These are phyloP conservation scores for Boletus eberwhitei DNA, from an alignment of 768 basidiomycete species.

Conservation along the genomic window DNA sequence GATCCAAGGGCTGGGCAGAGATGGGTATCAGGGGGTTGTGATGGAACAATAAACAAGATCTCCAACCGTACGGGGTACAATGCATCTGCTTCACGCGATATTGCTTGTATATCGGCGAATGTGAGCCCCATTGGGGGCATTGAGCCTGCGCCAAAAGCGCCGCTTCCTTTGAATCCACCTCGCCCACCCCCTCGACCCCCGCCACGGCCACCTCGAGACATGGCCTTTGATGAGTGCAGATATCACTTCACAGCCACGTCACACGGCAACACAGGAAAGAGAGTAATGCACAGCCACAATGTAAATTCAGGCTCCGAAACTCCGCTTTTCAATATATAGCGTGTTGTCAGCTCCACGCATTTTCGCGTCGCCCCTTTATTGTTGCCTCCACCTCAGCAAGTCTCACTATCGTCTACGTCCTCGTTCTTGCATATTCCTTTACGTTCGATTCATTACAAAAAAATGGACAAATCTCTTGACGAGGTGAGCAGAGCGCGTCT, in stretches of 20 bases:
- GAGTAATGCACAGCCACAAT: neutral
- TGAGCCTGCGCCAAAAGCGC: conserved; percentile 33
- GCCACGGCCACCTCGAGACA: conserved; percentile 53
- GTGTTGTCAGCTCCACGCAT: neutral
- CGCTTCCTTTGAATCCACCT: conserved; percentile 55
- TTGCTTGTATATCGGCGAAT: conserved; percentile 72
- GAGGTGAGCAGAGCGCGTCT: conserved; percentile 49
- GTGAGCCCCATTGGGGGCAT: conserved; percentile 77
- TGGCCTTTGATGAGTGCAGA: conserved; percentile 18
- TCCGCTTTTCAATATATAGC: conserved; percentile 26
- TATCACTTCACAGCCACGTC: conserved; percentile 11
- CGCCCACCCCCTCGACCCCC: conserved; percentile 54
- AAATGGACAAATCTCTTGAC: conserved; percentile 83
- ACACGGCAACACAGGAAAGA: neutral
- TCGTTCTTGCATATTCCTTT: neutral
- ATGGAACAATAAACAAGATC: conserved; percentile 16
- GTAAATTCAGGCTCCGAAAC: conserved; percentile 23
- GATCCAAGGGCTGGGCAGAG: conserved; percentile 52
- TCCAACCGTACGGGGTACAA: conserved; percentile 72
- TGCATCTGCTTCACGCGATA: conserved; percentile 72
- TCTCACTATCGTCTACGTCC: neutral
- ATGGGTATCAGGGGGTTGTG: conserved; percentile 18
- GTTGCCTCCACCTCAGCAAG: conserved; percentile 19
- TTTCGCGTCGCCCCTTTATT: conserved; percentile 29
- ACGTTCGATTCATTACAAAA: conserved; percentile 3